Base-by-base conservation (phyloP, 768 basidiomycete species). In the Boletus fagicola region DNA sequence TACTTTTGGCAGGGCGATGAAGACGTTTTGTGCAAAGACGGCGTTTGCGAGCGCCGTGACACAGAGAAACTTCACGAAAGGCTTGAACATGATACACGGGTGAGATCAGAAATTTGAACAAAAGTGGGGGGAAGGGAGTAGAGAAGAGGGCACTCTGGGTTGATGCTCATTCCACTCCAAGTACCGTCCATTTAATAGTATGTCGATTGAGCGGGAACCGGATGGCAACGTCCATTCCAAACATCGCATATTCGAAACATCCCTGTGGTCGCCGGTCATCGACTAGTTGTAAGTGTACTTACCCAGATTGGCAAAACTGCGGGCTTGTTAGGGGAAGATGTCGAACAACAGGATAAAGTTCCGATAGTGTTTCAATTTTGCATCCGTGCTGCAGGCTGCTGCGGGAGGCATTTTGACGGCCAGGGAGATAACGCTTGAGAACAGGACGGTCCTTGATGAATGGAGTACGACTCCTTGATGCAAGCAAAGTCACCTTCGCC, bases 11-110 rank as follows among this genome's bases (percentile, higher is more conserved):
- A 54, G 60, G 11, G 73, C 68, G 43, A 83, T 78, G 20, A 43
- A 46, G 4, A 75, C 62, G 20, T 63, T 51, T 54, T 84, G 82
- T 2, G 77, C 80, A 24, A 77, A 49, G 8, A 70, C 73, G 31
- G 65, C 26, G 33, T 51, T 49, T 3, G 51, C 51, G 53, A 61
- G 30, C 5, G 49, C 49, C 1, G 28, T 35, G 1, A 30, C 42
- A n/a, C 44, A 64, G 48, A 61, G n/a, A 22, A 61, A 11, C 16
- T 24, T 47, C 10, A 36, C 39, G 9, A 65, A 44, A 3, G 33
- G 15, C 9, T 44, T 36, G 18, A 53, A 51, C 63, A 65, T 65
- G 35, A 24, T 46, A 15, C 8, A 8, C 18, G 16, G 26, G 8
- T 7, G 13, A 13, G n/a, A 24, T 24, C 15, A 15, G 24, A 46